These are phyloP conservation scores for Ganoderma lingzhi DNA, from an alignment of 1,284 basidiomycete genomes.

Conservation along the genomic window DNA sequence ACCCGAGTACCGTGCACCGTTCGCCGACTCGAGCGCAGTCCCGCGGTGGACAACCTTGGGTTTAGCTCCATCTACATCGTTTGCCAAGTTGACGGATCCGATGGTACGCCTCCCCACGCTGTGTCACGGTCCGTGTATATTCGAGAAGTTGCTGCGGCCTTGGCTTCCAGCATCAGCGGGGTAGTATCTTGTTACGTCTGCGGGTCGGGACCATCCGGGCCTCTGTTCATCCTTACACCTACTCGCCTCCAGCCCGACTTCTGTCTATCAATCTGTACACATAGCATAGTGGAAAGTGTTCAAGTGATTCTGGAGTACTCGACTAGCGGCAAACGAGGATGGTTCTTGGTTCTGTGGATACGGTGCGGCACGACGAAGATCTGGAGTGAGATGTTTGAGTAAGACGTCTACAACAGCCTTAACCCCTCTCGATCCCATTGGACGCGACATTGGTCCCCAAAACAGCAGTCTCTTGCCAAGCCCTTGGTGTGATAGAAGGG, in stretches of 20 bases:
- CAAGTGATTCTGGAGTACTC: not conserved
- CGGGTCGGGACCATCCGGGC: not conserved
- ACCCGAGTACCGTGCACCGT: not conserved
- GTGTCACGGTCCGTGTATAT: not conserved
- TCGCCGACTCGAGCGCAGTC: constrained; percentile 2
- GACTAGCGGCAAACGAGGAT: not conserved
- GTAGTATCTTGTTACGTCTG: not conserved
- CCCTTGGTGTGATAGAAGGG: not conserved
- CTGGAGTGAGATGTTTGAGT: no score
- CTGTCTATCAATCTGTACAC: not conserved
- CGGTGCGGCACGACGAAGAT: no score
- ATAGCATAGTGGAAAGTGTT: not conserved
- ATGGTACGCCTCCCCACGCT: not conserved
- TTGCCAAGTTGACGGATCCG: not conserved
- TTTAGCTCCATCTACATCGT: not conserved
- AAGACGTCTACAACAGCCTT: no score
- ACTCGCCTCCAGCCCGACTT: not conserved
- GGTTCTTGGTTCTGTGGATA: not conserved
- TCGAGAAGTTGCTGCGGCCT: not conserved
- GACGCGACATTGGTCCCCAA: not conserved
- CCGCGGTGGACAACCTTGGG: not conserved
- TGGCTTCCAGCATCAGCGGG: not conserved
- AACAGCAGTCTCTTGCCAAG: not conserved
- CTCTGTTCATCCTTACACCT: not conserved
- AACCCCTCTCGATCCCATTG: not conserved